Percentiles rank a stretch among this genome's conserved stretches.
Evolutionary conservation across 2,329 filamentous ascomycete genomes (phyloP).

Genomic region (Zymoseptoria brevis): DNA sequence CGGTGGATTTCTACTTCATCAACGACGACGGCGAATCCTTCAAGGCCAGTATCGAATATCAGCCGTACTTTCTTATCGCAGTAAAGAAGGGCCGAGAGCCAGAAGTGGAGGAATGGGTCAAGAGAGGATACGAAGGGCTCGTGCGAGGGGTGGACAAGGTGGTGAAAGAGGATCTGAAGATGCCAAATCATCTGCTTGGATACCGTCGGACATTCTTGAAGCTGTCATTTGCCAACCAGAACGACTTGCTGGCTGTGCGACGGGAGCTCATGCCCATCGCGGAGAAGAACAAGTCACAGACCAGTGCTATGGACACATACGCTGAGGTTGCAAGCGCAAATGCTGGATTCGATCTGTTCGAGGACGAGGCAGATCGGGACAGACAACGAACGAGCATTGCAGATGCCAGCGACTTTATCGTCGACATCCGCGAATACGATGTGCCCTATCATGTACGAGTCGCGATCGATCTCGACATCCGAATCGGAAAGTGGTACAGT

Average conservation of each 20-base stretch:
- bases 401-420: constrained; percentile 92
- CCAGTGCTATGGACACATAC: constrained; percentile 97
- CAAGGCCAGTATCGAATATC: constrained; percentile 93
- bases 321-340: constrained; percentile 86
- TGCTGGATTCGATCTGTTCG: constrained; percentile 89
- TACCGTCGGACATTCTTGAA: constrained; percentile 84
- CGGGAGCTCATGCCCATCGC: constrained; percentile 81
- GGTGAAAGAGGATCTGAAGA: constrained; percentile 78
- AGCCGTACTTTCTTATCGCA: constrained; percentile 91
- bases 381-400: constrained; percentile 65
- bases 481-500: constrained; percentile 94
- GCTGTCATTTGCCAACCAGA: constrained; percentile 78
- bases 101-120: constrained; percentile 93
- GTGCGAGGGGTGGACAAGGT: constrained; percentile 70
- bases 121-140: constrained; percentile 69
- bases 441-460: constrained; percentile 99
- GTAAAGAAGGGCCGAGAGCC: constrained; percentile 79
- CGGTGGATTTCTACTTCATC: constrained; percentile 95
- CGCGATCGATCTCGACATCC: constrained; percentile 90
- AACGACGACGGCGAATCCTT: constrained; percentile 82
- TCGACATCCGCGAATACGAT: constrained; percentile 98
- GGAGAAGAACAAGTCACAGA: constrained; percentile 91
- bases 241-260: constrained; percentile 75
- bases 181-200: constrained; percentile 85
- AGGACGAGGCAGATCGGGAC: constrained; percentile 77